These are phyloP conservation scores for Komagataella mondaviorum DNA, from an alignment of 805 yeast species.

Conservation along the genomic window DNA sequence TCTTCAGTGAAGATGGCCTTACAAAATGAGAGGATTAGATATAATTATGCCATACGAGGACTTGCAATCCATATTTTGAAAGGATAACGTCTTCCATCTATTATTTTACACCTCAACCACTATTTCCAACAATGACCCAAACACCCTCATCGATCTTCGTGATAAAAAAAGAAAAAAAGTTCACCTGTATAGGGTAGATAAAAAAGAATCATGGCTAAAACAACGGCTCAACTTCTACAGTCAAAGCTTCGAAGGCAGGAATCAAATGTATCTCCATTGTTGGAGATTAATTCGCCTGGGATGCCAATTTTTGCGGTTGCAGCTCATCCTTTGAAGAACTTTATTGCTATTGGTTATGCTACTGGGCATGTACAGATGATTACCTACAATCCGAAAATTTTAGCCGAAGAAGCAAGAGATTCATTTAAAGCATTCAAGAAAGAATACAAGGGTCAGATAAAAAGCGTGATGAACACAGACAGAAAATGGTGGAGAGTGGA, in stretches of 20 bases:
- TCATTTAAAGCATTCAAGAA: not conserved
- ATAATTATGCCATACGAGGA: no score
- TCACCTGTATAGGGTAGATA: not conserved
- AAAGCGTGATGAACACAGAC: slow-evolving; percentile 17
- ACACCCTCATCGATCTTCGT: not conserved
- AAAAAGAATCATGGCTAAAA: not conserved
- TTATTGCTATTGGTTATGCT: slow-evolving; percentile 62
- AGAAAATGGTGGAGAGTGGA: slow-evolving; percentile 33
- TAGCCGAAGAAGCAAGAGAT: slow-evolving; percentile 13
- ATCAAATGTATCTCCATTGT: slow-evolving; percentile 1
- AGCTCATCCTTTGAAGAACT: slow-evolving; percentile 63
- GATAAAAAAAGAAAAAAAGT: not conserved
- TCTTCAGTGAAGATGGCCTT: no score
- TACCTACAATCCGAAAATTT: slow-evolving; percentile 35
- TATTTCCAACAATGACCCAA: no score
- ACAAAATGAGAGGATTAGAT: no score
- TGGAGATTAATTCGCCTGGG: slow-evolving; percentile 27
- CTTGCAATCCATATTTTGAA: no score
- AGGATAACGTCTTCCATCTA: no score
- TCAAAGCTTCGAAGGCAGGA: not conserved
- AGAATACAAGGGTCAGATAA: not conserved
- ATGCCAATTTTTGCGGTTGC: slow-evolving; percentile 69
- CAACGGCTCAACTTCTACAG: not conserved
- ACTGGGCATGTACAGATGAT: slow-evolving; percentile 63
- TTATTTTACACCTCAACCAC: no score